Base-by-base conservation (phyloP, 1,139 yeast genomes). In the Yamadazyma blattariae region DNA sequence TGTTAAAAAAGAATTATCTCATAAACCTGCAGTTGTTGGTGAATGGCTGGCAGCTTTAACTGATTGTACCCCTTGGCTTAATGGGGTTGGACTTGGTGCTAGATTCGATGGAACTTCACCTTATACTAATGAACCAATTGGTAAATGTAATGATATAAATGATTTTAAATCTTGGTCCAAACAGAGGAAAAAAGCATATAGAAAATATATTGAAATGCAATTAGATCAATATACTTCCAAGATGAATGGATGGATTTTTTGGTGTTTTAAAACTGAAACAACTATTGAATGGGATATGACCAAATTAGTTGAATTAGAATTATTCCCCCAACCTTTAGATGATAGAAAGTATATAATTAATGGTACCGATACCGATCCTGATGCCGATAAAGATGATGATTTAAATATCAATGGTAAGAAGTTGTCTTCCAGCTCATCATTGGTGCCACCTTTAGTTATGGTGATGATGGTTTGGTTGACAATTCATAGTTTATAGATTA, bases 31-130 rank as follows among this genome's bases (percentile, higher is more conserved):
- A 35, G 76, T 90, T 18, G 73, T 78, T 38, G 97, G 97, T 40
- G 98, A 92, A 67, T 92, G 92, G 85, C 74, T 92, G 32, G 97
- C 94, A 12, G 97, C 97, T 2, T 69, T 90, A 48, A 88, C 96
- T 6, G 97, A 92, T 61, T 92, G 98, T 67, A 79, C 95, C 13
- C 73, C 71, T 37, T 86, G 96, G 96, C 67, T 92, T 41, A 90
- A 92, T 52, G 97, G 97, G 50, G 94, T 88, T 22, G 87, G 88
- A 28, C 66, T 79, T 32, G 96, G 96, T 30, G 80, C 96, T 18
- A 77, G 97, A 49, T 89, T 72, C 59, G 89, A 85, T 36, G 95
- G 88, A 12, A 37, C 44, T 2, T 4, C 29, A 8, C 67, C 83
- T 27, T 84, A 63, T 45, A 73, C 64, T 38, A 57, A 61, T 38